Percentiles rank a stretch among this genome's conserved stretches.
Evolutionary conservation across 2,329 filamentous ascomycete genomes (phyloP).

Genomic region (Ampelomyces quisqualis): DNA sequence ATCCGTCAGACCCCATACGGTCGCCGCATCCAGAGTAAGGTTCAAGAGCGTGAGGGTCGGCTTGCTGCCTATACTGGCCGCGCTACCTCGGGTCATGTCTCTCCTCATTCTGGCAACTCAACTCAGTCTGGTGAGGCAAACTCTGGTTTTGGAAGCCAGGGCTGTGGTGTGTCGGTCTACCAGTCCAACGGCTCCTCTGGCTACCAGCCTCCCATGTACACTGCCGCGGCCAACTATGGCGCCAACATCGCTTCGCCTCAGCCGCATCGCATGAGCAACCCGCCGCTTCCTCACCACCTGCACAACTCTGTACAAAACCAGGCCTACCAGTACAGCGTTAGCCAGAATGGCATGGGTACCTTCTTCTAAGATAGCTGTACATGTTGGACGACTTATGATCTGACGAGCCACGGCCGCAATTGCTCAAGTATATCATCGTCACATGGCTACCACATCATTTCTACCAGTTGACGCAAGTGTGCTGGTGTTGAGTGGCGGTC

Average conservation of each 20-base stretch:
- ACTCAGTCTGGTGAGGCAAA: conserved; percentile 27
- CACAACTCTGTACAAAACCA: conserved; percentile 44
- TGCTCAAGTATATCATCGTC: conserved; percentile 16
- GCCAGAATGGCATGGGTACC: conserved; percentile 46
- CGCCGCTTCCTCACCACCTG: conserved; percentile 39
- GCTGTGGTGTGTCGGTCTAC: conserved; percentile 6
- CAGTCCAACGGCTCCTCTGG: conserved; percentile 6
- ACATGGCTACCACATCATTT: conserved; percentile 23
- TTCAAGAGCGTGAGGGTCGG: conserved; percentile 58
- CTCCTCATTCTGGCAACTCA: conserved; percentile 23
- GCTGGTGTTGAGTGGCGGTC: conserved; percentile 24
- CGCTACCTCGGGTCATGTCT: conserved; percentile 23
- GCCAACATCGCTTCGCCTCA: conserved; percentile 40
- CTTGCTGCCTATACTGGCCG: conserved; percentile 36
- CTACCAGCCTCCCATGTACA: conserved; percentile 38
- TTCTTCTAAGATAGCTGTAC: conserved; percentile 43
- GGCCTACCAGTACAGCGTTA: conserved; percentile 44
- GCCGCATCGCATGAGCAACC: conserved; percentile 42
- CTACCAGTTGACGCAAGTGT: conserved; percentile 23
- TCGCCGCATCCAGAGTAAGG: conserved; percentile 88
- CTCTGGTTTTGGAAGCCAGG: conserved; percentile 21
- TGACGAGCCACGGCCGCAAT: conserved; percentile 51
- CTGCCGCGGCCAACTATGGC: conserved; percentile 38
- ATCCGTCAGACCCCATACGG: conserved; percentile 93
- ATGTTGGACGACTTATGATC: conserved; percentile 50